Conservation (phyloP, 1,139 yeast species). For the Hansenula sp. region DNA sequence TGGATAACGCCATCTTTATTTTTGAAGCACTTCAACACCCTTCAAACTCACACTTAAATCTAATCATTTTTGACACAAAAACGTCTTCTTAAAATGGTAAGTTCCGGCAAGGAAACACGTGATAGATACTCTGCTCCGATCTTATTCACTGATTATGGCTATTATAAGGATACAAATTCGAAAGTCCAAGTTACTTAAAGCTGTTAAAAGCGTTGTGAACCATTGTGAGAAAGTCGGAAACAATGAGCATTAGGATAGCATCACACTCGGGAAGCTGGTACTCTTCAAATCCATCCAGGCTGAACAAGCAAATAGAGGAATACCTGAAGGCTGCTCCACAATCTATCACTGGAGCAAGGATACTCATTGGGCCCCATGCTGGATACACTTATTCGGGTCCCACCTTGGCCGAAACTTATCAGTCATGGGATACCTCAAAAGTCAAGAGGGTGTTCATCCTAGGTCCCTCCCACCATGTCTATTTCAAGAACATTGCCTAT, state of each 20-base stretch:
- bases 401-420: constrained; percentile 75
- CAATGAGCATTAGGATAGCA: constrained; percentile 45
- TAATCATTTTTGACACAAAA: no score
- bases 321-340: constrained; percentile 34
- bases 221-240: no score
- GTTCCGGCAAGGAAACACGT: no score
- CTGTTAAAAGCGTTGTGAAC: no score
- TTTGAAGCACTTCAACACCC: no score
- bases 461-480: constrained; percentile 96
- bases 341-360: constrained; percentile 52
- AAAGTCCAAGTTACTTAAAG: no score
- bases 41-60: no score
- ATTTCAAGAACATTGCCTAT: constrained; percentile 58
- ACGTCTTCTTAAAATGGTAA: no score
- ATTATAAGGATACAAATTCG: no score
- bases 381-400: constrained; percentile 84
- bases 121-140: no score
- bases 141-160: no score
- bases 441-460: constrained; percentile 68
- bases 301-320: constrained; percentile 46
- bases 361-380: constrained; percentile 65
- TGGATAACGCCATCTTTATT: no score
- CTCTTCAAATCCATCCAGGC: constrained; percentile 36
- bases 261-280: constrained; percentile 95
- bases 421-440: constrained; percentile 57